Evolutionary conservation across 2,329 filamentous ascomycete species (phyloP), one percentile per base, ranked within the genome.

Genomic region (Zasmidium angulare): DNA sequence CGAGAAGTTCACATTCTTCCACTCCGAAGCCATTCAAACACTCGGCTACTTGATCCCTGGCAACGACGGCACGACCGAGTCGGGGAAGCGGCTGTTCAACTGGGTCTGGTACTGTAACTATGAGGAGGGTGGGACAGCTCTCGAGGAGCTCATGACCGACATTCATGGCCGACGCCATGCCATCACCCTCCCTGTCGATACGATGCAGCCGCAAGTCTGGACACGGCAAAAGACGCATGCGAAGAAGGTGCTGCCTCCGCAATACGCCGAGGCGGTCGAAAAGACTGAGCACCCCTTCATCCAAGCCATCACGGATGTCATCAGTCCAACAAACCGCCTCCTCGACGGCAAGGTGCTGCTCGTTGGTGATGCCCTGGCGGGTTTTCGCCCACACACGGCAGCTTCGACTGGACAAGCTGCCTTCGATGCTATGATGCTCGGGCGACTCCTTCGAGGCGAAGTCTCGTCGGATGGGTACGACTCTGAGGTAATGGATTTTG

Each of bases 91-190:
- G 11, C 73, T 79, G 2, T 71, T 81, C 62, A 82, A 81, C 58
- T 81, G 74, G 61, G 76, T 82, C 1, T 81, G 78, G 72, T 82
- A 82, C 68, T 74, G 69, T 54, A 78, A 80, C 62, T 71, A 77
- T 23, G 61, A 69, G 0, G 72, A 78, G n/a, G 71, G 67, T 6
- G 76, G 76, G 0, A 43, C 67, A 1, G 77, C 77, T 20, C 71
- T 79, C 22, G 66, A 68, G 9, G 74, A 76, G 1, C 64, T 80
- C 7, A 77, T 82, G 71, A 82, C 79, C 1, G 79, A 81, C 58
- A 60, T 69, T 2, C 63, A 78, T 21, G 77, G 77, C 11, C 66
- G 68, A 31, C 63, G 66, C 2, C 78, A 80, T 63, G 69, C 68
- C 26, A 76, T 77, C 50, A 81, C 79, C 0, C 70, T 81, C 50